Conservation (phyloP, 345 rosid species). For the Melaleuca quinquenervia region DNA sequence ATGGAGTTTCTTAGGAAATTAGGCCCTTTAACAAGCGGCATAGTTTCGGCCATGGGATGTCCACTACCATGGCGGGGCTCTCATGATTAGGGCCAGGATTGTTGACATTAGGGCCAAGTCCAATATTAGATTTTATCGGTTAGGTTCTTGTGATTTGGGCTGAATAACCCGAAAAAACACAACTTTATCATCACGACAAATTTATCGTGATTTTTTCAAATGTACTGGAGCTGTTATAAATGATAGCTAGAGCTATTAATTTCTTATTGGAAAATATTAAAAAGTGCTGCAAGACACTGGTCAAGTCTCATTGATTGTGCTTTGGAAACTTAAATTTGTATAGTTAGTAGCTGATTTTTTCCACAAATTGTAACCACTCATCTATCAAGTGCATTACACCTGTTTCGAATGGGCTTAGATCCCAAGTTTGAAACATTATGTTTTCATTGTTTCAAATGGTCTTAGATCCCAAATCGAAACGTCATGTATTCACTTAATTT, state of each 20-base stretch:
- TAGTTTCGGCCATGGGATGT: neutral
- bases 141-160: neutral
- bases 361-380: accelerated
- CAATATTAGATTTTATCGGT: neutral
- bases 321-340: neutral
- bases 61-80: neutral
- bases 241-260: no score
- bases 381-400: neutral
- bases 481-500: neutral
- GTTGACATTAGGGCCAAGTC: neutral
- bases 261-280: neutral
- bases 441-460: neutral
- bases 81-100: neutral
- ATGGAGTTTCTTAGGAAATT: no score
- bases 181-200: accelerated
- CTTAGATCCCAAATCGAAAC: neutral
- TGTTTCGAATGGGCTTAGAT: neutral
- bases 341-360: neutral
- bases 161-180: neutral
- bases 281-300: neutral
- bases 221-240: no score
- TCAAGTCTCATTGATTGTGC: neutral
- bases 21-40: neutral
- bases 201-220: neutral
- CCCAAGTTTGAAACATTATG: neutral